Percentiles rank a stretch among this genome's conserved stretches.
Conservation (phyloP, 257 asterid species). For the Leptodermis oblonga region DNA sequence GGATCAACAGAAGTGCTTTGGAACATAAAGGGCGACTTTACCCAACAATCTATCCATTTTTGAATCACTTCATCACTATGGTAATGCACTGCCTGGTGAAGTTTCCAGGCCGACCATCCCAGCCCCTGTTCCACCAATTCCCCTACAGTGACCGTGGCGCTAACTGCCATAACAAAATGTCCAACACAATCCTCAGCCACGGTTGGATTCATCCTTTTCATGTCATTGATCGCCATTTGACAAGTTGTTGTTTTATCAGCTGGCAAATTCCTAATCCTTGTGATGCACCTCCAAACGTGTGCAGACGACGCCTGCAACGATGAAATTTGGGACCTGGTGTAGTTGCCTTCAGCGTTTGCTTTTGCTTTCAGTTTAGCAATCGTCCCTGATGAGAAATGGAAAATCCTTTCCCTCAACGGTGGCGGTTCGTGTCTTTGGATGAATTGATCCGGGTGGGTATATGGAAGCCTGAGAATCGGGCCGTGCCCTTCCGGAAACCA, state of each 20-base stretch:
- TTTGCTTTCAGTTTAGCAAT: conserved; percentile 25
- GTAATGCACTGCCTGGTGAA: too few species aligned
- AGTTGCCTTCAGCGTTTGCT: conserved; percentile 27
- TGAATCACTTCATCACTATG: too few species aligned
- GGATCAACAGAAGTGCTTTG: too few species aligned
- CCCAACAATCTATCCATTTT: too few species aligned
- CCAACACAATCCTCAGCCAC: conserved; percentile 17
- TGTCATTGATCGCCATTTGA: conserved; percentile 16
- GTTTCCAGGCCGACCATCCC: too few species aligned
- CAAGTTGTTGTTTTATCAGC: conserved; percentile 17
- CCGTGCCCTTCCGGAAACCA: conserved; percentile 27
- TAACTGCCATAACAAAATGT: conserved; percentile 14
- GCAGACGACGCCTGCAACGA: conserved; percentile 28
- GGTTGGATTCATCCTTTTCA: conserved; percentile 22
- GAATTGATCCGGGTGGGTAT: conserved; percentile 16
- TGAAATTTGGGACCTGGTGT: conserved; percentile 24
- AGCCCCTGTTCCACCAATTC: too few species aligned
- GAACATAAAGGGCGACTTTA: too few species aligned
- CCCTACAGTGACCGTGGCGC: not conserved
- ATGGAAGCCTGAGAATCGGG: conserved; percentile 8
- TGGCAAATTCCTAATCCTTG: conserved; percentile 14
- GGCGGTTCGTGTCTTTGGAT: conserved; percentile 17
- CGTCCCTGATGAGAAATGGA: conserved; percentile 21
- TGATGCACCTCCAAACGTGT: conserved; percentile 28
- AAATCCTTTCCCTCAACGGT: conserved; percentile 20